These are phyloP conservation scores for Saturnispora mendoncae DNA, from an alignment of 805 yeast genomes.

Conservation along the genomic window DNA sequence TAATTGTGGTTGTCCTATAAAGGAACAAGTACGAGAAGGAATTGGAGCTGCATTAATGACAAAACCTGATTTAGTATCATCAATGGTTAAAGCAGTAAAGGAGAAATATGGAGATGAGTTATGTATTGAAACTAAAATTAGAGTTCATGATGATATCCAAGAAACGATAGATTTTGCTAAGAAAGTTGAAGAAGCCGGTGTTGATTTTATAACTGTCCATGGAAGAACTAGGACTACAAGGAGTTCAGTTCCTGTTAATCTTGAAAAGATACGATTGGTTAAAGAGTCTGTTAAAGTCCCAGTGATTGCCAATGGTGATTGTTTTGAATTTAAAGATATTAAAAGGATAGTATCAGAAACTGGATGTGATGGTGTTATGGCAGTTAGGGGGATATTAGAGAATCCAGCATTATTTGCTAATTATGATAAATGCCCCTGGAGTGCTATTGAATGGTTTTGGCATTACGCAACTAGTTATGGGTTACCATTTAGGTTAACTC, in stretches of 20 bases:
- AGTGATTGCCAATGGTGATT: conserved; percentile 97
- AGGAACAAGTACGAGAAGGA: conserved; percentile 90
- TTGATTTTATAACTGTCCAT: conserved; percentile 88
- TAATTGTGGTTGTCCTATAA: conserved; percentile 96
- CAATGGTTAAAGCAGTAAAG: conserved; percentile 80
- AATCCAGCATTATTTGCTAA: conserved; percentile 90
- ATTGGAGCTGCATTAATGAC: conserved; percentile 94
- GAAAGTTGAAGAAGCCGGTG: conserved; percentile 77
- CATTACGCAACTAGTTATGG: conserved; percentile 73
- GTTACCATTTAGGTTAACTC: conserved; percentile 71
- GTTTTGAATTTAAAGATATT: conserved; percentile 62
- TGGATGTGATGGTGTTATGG: conserved; percentile 88
- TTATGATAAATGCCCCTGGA: conserved; percentile 72
- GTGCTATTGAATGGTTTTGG: conserved; percentile 78
- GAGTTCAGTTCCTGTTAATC: conserved; percentile 73
- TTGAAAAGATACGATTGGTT: conserved; percentile 68
- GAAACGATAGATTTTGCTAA: conserved; percentile 69
- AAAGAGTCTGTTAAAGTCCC: conserved; percentile 57
- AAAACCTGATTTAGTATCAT: conserved; percentile 68
- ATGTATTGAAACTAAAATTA: conserved; percentile 84
- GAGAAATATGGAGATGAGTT: conserved; percentile 58
- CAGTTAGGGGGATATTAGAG: conserved; percentile 77
- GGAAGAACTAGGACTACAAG: conserved; percentile 84
- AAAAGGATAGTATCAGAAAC: conserved; percentile 52
- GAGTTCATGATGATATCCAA: conserved; percentile 69